These are phyloP conservation scores for Tulasnella sp. DNA, from an alignment of 768 basidiomycete species.

Conservation along the genomic window DNA sequence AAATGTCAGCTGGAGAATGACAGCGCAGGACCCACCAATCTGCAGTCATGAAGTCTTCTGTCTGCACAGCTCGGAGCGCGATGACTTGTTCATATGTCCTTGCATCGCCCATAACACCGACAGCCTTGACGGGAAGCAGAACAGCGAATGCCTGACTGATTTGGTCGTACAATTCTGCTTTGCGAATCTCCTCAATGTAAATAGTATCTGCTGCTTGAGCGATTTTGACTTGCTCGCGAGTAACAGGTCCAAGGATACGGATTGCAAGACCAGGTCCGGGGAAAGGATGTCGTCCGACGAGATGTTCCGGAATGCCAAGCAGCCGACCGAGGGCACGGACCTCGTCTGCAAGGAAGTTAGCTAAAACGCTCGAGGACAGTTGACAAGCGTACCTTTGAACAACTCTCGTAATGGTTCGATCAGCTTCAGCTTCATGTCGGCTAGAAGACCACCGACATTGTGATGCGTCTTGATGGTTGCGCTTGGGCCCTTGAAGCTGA, in stretches of 20 bases:
- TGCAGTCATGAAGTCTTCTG: slow-evolving; percentile 99
- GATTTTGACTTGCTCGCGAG: slow-evolving; percentile 83
- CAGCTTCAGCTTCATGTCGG: slow-evolving; percentile 97
- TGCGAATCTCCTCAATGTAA: slow-evolving; percentile 96
- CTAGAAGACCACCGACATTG: slow-evolving; percentile 81
- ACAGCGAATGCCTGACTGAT: slow-evolving; percentile 98
- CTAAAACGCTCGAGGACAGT: neutral
- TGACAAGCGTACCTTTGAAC: slow-evolving; percentile 78
- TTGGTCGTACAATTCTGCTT: slow-evolving; percentile 82
- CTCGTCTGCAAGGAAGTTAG: slow-evolving; percentile 57
- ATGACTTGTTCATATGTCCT: slow-evolving; percentile 98
- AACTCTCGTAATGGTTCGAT: slow-evolving; percentile 96
- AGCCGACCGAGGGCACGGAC: slow-evolving; percentile 88
- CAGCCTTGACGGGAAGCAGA: slow-evolving; percentile 88
- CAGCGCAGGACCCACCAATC: slow-evolving; percentile 61
- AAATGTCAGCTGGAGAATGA: neutral
- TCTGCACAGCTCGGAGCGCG: slow-evolving; percentile 86
- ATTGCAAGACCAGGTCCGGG: slow-evolving; percentile 97
- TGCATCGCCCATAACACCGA: slow-evolving; percentile 95
- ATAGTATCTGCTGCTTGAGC: slow-evolving; percentile 88
- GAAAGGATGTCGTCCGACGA: slow-evolving; percentile 97
- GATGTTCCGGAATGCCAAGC: slow-evolving; percentile 80
- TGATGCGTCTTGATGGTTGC: slow-evolving; percentile 99
- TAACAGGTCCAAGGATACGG: slow-evolving; percentile 93
- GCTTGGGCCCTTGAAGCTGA: slow-evolving; percentile 97